Evolutionary conservation across 1,284 basidiomycete species (phyloP).

Genomic region (Phaffia rhodozyma): DNA sequence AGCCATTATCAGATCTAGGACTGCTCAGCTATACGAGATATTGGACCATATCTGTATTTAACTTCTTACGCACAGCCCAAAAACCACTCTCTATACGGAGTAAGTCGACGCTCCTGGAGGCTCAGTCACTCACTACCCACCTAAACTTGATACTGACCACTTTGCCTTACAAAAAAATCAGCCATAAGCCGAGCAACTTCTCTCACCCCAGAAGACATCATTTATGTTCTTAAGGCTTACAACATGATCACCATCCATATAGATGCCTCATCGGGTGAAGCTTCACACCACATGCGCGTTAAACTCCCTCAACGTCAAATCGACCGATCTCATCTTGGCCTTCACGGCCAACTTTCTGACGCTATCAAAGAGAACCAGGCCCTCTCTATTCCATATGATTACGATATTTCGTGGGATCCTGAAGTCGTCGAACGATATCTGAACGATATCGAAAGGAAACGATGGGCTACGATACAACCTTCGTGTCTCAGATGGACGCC

Average conservation of each 20-base stretch:
- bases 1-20: constrained; percentile 80
- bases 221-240: constrained; percentile 60
- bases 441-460: constrained; percentile 61
- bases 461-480: constrained; percentile 64
- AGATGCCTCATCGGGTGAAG: constrained; percentile 5
- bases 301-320: constrained; percentile 6
- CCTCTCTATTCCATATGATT: constrained; percentile 57
- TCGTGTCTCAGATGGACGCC: constrained; percentile 92
- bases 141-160: neutral
- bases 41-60: constrained; percentile 85
- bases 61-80: constrained; percentile 54
- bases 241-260: constrained; percentile 55
- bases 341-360: constrained; percentile 17
- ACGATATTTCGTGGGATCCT: constrained; percentile 63
- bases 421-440: constrained; percentile 57
- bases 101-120: constrained; percentile 32
- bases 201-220: constrained; percentile 84
- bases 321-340: constrained; percentile 18
- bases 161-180: constrained; percentile 29
- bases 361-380: constrained; percentile 35
- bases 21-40: constrained; percentile 88
- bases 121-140: neutral
- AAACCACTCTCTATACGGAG: constrained; percentile 59
- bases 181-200: constrained; percentile 78
- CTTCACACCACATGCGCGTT: neutral